Conservation (phyloP, 2,329 filamentous ascomycete species). For the Fusarium protoensiforme region DNA sequence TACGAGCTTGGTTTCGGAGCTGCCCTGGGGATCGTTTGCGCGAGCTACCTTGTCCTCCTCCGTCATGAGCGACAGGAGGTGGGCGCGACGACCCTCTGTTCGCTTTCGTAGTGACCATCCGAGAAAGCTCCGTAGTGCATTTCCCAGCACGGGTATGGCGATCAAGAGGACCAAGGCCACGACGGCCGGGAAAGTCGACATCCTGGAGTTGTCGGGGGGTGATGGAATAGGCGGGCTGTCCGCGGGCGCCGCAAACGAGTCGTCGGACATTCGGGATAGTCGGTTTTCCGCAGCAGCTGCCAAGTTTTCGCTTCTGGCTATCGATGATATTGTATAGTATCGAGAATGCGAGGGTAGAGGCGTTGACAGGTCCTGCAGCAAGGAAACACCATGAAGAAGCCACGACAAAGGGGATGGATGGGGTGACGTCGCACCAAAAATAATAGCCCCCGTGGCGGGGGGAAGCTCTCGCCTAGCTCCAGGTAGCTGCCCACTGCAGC, state of each 20-base stretch:
- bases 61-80: constrained; percentile 65
- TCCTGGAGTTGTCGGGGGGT: background rate
- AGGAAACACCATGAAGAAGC: constrained; percentile 9
- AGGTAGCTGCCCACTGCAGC: constrained; percentile 15
- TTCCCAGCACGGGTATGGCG: constrained; percentile 39
- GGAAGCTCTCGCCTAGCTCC: constrained; percentile 27
- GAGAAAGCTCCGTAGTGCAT: constrained; percentile 54
- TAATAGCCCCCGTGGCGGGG: constrained; percentile 19
- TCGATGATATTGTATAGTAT: constrained; percentile 11
- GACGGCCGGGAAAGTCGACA: constrained; percentile 22
- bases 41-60: constrained; percentile 57
- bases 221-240: background rate
- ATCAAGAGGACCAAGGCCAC: constrained; percentile 35
- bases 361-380: background rate
- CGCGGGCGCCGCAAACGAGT: background rate
- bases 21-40: constrained; percentile 48
- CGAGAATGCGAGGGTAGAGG: constrained; percentile 12
- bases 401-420: constrained; percentile 10
- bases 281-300: background rate
- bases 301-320: background rate
- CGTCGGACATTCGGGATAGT: background rate
- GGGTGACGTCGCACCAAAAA: constrained; percentile 31
- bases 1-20: constrained; percentile 71
- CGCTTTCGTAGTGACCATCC: constrained; percentile 73
- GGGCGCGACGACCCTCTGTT: constrained; percentile 69